Evolutionary conservation across 306 rosid species (phyloP).

Genomic region (Vigna nakashimae): DNA sequence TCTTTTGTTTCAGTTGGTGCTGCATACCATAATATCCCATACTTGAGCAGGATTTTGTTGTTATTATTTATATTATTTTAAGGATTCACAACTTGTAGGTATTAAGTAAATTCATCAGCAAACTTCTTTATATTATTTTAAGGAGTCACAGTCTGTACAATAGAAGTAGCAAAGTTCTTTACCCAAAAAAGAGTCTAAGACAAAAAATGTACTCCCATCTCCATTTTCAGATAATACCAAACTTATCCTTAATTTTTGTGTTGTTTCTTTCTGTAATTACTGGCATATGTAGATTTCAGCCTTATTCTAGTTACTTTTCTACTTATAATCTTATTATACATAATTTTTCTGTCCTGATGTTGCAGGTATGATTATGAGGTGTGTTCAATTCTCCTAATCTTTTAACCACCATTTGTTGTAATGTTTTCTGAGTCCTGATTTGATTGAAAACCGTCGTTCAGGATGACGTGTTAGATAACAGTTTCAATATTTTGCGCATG

Average conservation of each 20-base stretch:
- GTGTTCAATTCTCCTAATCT: conserved; percentile 41
- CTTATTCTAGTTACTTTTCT: conserved; percentile 39
- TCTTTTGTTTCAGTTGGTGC: conserved; percentile 41
- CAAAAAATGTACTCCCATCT: not conserved
- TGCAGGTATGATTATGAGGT: conserved; percentile 97
- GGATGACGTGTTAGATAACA: conserved; percentile 93
- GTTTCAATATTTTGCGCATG: conserved; percentile 89
- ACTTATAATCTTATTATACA: conserved; percentile 51
- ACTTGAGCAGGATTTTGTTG: not conserved
- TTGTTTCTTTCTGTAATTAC: conserved; percentile 37
- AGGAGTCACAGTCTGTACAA: no score
- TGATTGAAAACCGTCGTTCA: conserved; percentile 48
- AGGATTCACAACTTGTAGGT: conserved; percentile 1
- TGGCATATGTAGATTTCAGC: conserved; percentile 25
- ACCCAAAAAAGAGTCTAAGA: not conserved
- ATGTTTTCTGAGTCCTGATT: conserved; percentile 31
- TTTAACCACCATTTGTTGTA: conserved; percentile 8
- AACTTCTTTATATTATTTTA: no score
- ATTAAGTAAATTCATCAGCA: not conserved
- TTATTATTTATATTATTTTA: not conserved
- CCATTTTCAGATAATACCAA: conserved; percentile 11
- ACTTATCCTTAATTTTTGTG: not conserved
- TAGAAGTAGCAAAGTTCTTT: not conserved
- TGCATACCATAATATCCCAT: conserved; percentile 22
- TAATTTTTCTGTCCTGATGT: conserved; percentile 44